Conservation (phyloP, 352 stramenopile species). For the Globisporangium recalcitrans region DNA sequence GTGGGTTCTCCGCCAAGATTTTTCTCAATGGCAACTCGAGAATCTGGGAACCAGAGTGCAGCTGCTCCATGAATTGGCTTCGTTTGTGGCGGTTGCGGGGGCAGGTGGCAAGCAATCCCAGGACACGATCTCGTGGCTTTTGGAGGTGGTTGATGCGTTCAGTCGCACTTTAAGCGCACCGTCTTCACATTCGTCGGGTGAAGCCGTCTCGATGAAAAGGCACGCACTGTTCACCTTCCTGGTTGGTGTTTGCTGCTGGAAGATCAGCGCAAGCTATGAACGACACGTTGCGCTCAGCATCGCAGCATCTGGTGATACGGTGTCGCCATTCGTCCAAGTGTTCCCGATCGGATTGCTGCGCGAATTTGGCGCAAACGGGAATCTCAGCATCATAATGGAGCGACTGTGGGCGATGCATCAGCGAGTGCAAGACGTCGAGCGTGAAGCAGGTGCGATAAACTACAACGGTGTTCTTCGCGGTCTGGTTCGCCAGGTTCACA, state of each 20-base stretch:
- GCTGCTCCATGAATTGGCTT: conserved; percentile 11
- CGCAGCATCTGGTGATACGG: background rate
- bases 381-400: conserved; percentile 4
- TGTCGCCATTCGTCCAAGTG: background rate
- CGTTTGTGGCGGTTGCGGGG: conserved; percentile 4
- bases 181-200: background rate
- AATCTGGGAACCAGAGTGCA: background rate
- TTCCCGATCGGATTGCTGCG: conserved; percentile 7
- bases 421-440: background rate
- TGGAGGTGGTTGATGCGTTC: conserved; percentile 14
- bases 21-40: conserved; percentile 8
- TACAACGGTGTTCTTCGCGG: conserved; percentile 5
- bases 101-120: conserved; percentile 1
- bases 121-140: conserved; percentile 14
- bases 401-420: conserved; percentile 8
- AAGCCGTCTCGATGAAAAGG: background rate
- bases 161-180: background rate
- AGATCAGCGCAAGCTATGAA: conserved; percentile 7
- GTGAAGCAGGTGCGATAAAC: background rate
- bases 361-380: conserved; percentile 10
- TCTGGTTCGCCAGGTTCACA: background rate
- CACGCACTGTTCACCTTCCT: conserved; percentile 17
- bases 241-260: conserved; percentile 5
- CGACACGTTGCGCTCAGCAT: background rate
- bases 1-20: conserved; percentile 20